Percentiles rank a stretch among this genome's conserved stretches.
Conservation (phyloP, 306 rosid genomes). For the Ammopiptanthus mongolicus region DNA sequence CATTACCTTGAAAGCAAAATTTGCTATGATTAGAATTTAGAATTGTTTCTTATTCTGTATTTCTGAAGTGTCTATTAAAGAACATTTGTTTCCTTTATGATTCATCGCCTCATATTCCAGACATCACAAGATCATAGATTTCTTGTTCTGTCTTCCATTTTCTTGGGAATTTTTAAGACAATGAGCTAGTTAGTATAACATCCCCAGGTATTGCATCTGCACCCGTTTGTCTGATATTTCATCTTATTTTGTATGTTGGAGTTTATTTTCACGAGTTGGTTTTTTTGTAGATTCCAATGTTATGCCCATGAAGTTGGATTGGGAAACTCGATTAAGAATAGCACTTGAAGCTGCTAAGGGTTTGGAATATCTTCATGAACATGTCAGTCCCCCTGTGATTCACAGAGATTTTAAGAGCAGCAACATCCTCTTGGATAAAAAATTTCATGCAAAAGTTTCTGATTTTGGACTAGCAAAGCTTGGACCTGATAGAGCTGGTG, state of each 20-base stretch:
- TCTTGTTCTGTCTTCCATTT: background rate
- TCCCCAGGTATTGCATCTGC: background rate
- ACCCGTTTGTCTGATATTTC: background rate
- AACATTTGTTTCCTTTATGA: background rate
- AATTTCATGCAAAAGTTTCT: slow-evolving; percentile 83
- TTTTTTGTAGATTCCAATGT: slow-evolving; percentile 48
- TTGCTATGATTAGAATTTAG: background rate
- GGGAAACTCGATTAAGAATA: slow-evolving; percentile 85
- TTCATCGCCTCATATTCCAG: background rate
- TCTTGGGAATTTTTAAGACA: background rate
- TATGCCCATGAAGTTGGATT: slow-evolving; percentile 50
- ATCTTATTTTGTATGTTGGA: slow-evolving; percentile 13
- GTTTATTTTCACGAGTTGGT: slow-evolving; percentile 5
- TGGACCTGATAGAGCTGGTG: slow-evolving; percentile 92
- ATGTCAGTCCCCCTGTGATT: slow-evolving; percentile 83
- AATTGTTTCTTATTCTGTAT: background rate
- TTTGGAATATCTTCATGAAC: slow-evolving; percentile 92
- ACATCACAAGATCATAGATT: background rate
- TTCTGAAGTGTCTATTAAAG: background rate
- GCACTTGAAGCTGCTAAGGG: slow-evolving; percentile 97
- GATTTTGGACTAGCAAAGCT: slow-evolving; percentile 94
- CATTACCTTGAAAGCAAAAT: background rate
- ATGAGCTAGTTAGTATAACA: background rate
- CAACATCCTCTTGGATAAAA: slow-evolving; percentile 80
- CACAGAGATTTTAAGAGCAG: slow-evolving; percentile 98